Evolutionary conservation across 2,329 filamentous ascomycete species (phyloP).

Genomic region (Xylariales sp.): DNA sequence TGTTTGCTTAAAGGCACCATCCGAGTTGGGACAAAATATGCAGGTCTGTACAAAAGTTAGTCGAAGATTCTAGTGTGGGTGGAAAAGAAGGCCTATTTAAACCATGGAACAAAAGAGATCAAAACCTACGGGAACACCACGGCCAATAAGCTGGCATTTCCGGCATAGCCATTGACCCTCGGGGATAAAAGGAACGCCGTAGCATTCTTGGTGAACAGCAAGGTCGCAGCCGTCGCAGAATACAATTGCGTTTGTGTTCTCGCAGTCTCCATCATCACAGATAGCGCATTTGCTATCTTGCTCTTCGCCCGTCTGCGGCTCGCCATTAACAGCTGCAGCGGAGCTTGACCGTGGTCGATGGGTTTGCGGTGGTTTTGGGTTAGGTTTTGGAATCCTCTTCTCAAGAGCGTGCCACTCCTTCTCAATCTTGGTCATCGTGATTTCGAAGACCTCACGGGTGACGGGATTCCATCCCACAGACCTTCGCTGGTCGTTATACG

Average conservation of each 20-base stretch:
- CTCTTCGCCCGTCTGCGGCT: conserved; percentile 82
- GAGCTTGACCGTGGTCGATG: conserved; percentile 90
- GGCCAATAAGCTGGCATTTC: conserved; percentile 92
- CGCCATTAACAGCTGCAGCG: conserved; percentile 91
- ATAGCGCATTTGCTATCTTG: conserved; percentile 97
- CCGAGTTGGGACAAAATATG: conserved; percentile 97
- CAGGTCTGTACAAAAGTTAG: conserved; percentile 58
- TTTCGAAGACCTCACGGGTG: conserved; percentile 91
- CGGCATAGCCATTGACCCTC: conserved; percentile 98
- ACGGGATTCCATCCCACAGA: conserved; percentile 73
- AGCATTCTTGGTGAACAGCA: conserved; percentile 97
- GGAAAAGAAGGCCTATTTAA: too few relatives aligned
- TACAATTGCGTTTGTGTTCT: conserved; percentile 98
- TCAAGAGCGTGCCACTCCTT: conserved; percentile 97
- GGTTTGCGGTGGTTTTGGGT: conserved; percentile 92
- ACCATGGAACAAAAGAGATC: too few relatives aligned
- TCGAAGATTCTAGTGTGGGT: neutral
- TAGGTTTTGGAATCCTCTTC: conserved; percentile 94
- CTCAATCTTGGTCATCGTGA: conserved; percentile 97
- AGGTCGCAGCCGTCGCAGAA: conserved; percentile 98
- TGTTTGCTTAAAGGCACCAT: conserved; percentile 97
- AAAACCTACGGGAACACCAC: conserved; percentile 75
- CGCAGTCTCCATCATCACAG: conserved; percentile 98
- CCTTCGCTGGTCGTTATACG: conserved; percentile 73
- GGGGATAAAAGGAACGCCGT: conserved; percentile 96